A percentile compares a stretch with the other conserved stretches of the same genome.
These are phyloP conservation scores for Amphibolis antarctica DNA, from an alignment of 106 monocot species.

Conservation along the genomic window DNA sequence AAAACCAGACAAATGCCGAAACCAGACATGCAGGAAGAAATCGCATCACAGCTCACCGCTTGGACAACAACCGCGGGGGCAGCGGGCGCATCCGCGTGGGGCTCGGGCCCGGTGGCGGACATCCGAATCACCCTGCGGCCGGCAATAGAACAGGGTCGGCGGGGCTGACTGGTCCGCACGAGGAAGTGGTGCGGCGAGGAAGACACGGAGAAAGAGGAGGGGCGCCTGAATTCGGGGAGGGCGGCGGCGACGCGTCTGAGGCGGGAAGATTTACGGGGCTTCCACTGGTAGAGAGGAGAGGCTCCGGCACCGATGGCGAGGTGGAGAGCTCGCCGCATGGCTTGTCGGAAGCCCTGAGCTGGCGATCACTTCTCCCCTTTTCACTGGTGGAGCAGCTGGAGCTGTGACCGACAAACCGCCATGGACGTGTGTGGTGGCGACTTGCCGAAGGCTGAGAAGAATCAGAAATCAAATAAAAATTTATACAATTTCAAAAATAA, in stretches of 20 bases:
- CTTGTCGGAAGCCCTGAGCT: not conserved
- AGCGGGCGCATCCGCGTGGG: slow-evolving; percentile 11
- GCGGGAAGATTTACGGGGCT: slow-evolving; percentile 1
- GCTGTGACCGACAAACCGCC: not conserved
- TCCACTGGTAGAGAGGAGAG: slow-evolving; percentile 23
- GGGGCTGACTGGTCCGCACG: too few species aligned
- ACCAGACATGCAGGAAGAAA: not conserved
- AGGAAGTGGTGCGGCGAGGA: slow-evolving; percentile 1
- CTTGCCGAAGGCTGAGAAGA: not conserved
- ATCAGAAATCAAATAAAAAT: too few species aligned
- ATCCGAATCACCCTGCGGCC: slow-evolving; percentile 22
- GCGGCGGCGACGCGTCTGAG: not conserved
- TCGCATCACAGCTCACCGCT: slow-evolving; percentile 17
- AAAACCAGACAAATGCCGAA: not conserved
- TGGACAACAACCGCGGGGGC: slow-evolving; percentile 10
- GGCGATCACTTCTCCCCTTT: not conserved
- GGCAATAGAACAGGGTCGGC: not conserved
- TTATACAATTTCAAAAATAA: too few species aligned
- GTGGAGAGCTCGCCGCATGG: slow-evolving; percentile 44
- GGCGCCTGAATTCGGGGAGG: not conserved
- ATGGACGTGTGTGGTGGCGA: not conserved
- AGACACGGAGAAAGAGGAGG: not conserved
- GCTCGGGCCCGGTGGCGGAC: slow-evolving; percentile 31
- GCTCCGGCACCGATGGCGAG: slow-evolving; percentile 16
- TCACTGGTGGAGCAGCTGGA: not conserved